Percentiles rank a stretch among this genome's conserved stretches.
Evolutionary conservation across 179 eudicot species (phyloP).

Genomic region (Silene vulgaris): DNA sequence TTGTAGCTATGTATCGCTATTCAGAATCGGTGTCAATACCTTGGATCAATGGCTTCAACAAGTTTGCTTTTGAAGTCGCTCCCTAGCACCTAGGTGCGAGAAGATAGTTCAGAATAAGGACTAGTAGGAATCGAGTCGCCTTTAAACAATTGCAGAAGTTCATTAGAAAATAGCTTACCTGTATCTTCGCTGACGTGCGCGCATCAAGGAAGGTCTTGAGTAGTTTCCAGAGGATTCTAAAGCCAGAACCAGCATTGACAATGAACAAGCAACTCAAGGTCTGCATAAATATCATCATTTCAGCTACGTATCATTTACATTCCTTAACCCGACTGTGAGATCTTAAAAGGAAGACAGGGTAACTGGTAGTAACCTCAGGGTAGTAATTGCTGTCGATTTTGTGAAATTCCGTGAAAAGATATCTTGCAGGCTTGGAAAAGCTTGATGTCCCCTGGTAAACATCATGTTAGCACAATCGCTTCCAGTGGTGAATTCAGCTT

Average conservation of each 20-base stretch:
- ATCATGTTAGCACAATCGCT: too few relatives aligned
- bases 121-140: too few relatives aligned
- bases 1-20: neutral
- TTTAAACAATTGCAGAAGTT: neutral
- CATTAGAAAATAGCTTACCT: conserved; percentile 21
- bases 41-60: conserved; percentile 51
- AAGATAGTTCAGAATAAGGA: neutral
- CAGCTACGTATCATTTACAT: too few relatives aligned
- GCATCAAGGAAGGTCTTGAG: conserved; percentile 46
- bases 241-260: conserved; percentile 56
- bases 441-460: conserved; percentile 36
- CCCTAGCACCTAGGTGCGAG: conserved; percentile 44
- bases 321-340: too few relatives aligned
- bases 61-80: conserved; percentile 42
- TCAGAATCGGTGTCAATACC: conserved; percentile 24
- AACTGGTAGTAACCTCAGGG: conserved; percentile 39
- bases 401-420: conserved; percentile 49
- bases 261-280: conserved; percentile 47
- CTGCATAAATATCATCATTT: conserved; percentile 23
- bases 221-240: conserved; percentile 50
- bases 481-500: too few relatives aligned
- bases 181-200: conserved; percentile 50
- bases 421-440: conserved; percentile 51
- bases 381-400: conserved; percentile 55
- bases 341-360: too few relatives aligned